Base-by-base conservation (phyloP, 495 filamentous ascomycete genomes). In the Aspergillus saccharolyticus region DNA sequence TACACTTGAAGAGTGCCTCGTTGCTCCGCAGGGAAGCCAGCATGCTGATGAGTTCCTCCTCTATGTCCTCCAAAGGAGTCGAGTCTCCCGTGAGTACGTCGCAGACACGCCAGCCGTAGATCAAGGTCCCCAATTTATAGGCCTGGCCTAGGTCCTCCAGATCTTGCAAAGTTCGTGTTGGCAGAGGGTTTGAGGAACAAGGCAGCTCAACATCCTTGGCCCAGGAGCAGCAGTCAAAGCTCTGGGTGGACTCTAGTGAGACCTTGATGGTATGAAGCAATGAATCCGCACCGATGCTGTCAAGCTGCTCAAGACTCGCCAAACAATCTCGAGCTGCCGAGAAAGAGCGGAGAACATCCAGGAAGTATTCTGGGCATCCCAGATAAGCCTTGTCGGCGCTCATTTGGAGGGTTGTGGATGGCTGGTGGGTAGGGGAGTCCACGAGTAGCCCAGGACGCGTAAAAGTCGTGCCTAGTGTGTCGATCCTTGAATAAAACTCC, bases 1-100 rank as follows among this genome's bases (percentile, higher is more conserved):
- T 71, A 10, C 73, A 80, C 53, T 83, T 83, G 65, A 81, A 75
- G n/a, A 77, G 53, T 0, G 73, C 56, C 7, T 72, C 72, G 3
- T 78, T 64, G 18, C 64, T 43, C n/a, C 71, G 68, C 9, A 83
- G 66, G n/a, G 58, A 57, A 3, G 74, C 67, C 20, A 82, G 62
- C 22, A 72, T 59, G 3, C 60, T 42, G 16, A 78, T 55, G 17
- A 80, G 74, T 22, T 73, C 70, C 0, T 46, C 45, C 1, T 73
- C 66, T 4, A 81, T 62, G 4, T 66, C 63, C 3, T 52, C 49
- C 0, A 53, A 14, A 9, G 30, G 16, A 8, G 48, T 24, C 44
- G 7, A 15, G 12, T n/a, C 46, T 24, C 33, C 55, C 14, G 51
- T 51, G 2, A 59, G 28, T 43, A 54, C 43, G 51, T 45, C 15